Conservation (phyloP, 441 rosid genomes). For the Raphanus hybrid region DNA sequence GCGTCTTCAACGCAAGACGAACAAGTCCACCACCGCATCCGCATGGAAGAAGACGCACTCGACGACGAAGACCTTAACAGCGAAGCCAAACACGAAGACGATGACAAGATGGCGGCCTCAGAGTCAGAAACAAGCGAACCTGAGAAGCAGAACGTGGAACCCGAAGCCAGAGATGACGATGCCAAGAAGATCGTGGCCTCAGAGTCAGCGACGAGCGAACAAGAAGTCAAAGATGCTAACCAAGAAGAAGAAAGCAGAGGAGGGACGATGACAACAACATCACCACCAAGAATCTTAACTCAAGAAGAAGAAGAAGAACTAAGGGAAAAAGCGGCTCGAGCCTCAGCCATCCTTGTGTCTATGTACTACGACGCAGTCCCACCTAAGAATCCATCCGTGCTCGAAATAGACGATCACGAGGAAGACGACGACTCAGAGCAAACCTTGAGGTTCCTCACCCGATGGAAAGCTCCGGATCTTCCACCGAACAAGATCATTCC, state of each 20-base stretch:
- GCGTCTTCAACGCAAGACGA: slow-evolving; percentile 1
- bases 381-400: background rate
- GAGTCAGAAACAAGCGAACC: background rate
- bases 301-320: background rate
- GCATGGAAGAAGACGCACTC: no score
- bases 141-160: background rate
- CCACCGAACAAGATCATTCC: background rate
- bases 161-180: background rate
- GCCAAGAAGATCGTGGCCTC: background rate
- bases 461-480: background rate
- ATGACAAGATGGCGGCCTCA: background rate
- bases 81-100: background rate
- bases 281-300: background rate
- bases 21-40: background rate
- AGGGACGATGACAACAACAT: background rate
- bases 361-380: background rate
- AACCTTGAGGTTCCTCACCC: background rate
- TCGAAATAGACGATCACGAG: background rate
- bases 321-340: background rate
- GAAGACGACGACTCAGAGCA: background rate
- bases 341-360: background rate
- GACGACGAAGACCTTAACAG: no score
- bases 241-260: background rate
- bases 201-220: background rate
- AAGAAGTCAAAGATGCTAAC: background rate